Percentiles rank a stretch among this genome's conserved stretches.
Conservation (phyloP, 192 early-diverging fungal species). For the Podila minutissima region DNA sequence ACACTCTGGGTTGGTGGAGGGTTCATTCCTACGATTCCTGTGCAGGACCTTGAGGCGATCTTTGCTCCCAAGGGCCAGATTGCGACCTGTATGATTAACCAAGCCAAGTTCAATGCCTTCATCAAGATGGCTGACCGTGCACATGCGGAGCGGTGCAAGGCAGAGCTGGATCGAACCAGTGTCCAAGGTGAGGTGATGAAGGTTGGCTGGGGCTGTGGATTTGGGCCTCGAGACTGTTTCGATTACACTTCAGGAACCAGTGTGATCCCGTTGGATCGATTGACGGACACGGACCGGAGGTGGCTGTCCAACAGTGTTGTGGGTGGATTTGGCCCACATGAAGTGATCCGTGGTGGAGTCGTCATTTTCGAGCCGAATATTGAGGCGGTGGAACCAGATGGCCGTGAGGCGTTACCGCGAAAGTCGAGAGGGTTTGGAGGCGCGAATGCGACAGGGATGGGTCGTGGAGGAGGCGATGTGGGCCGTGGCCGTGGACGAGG, state of each 20-base stretch:
- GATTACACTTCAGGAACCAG: constrained; percentile 46
- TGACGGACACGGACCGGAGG: constrained; percentile 54
- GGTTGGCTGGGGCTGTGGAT: constrained; percentile 58
- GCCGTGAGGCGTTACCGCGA: constrained; percentile 39
- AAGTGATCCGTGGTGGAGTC: constrained; percentile 50
- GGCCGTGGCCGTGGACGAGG: constrained; percentile 24
- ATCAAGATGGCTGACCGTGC: constrained; percentile 54
- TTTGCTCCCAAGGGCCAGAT: constrained; percentile 46
- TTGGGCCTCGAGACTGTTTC: constrained; percentile 57
- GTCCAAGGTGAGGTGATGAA: constrained; percentile 47
- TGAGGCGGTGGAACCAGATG: constrained; percentile 26
- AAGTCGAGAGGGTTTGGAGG: constrained; percentile 7
- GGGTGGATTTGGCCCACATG: constrained; percentile 51
- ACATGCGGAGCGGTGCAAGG: constrained; percentile 36
- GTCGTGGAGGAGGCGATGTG: constrained; percentile 13
- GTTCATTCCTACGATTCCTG: constrained; percentile 41
- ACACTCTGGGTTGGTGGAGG: constrained; percentile 54
- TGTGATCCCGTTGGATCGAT: constrained; percentile 48
- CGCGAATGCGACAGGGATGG: not conserved
- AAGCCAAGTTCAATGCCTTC: constrained; percentile 56
- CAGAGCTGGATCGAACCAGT: constrained; percentile 21
- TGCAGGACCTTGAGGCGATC: constrained; percentile 39
- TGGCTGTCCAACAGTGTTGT: constrained; percentile 47
- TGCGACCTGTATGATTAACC: constrained; percentile 53
- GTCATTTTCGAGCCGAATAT: constrained; percentile 53